Percentiles rank a stretch among this genome's conserved stretches.
Conservation (phyloP, 305 asterid species). For the Fraxinus platypoda region DNA sequence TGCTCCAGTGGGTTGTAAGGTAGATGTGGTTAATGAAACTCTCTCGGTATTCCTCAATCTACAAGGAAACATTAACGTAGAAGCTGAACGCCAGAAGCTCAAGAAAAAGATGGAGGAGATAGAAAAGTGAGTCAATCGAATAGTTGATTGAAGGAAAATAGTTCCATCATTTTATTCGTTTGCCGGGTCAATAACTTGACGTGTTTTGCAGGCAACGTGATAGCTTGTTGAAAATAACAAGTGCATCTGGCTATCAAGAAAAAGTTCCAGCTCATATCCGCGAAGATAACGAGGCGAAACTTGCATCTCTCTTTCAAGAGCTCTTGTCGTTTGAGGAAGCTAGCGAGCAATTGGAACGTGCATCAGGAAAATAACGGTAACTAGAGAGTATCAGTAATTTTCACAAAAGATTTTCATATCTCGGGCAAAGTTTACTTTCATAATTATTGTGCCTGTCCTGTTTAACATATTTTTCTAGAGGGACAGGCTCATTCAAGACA, state of each 20-base stretch:
- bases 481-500: background rate
- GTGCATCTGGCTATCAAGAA: constrained; percentile 70
- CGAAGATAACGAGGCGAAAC: constrained; percentile 52
- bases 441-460: background rate
- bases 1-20: constrained; percentile 71
- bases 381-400: background rate
- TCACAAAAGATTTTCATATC: background rate
- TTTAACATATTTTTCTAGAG: background rate
- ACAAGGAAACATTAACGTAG: constrained; percentile 48
- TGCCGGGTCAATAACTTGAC: background rate
- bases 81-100: constrained; percentile 80
- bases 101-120: constrained; percentile 74
- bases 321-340: constrained; percentile 60
- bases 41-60: constrained; percentile 63
- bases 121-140: constrained; percentile 49
- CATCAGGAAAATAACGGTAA: background rate
- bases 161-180: background rate
- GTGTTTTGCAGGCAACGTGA: constrained; percentile 66
- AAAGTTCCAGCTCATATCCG: constrained; percentile 68
- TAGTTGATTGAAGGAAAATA: background rate
- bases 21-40: constrained; percentile 64
- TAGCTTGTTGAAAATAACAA: constrained; percentile 47
- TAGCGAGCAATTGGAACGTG: constrained; percentile 45
- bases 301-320: constrained; percentile 58
- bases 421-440: background rate